A percentile compares a stretch with the other conserved stretches of the same genome.
Conservation (phyloP, 1,139 yeast species). For the Geotrichum australiense region DNA sequence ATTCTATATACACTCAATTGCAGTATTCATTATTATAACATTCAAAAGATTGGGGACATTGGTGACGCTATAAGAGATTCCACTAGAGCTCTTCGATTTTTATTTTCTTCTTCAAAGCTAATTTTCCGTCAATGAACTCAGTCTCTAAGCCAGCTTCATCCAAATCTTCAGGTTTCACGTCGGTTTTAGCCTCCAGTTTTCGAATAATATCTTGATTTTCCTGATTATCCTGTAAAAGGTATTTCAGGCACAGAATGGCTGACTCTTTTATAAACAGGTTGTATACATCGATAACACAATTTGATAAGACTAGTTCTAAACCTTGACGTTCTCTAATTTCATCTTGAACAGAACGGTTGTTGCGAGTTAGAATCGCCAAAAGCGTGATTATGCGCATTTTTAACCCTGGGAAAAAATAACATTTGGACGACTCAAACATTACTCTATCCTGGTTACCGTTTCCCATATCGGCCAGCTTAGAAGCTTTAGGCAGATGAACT, state of each 20-base stretch:
- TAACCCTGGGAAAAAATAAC: conserved; percentile 26
- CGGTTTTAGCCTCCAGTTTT: conserved; percentile 49
- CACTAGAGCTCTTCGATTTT: conserved; percentile 4
- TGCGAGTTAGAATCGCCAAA: conserved; percentile 36
- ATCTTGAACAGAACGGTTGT: conserved; percentile 57
- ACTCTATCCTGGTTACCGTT: conserved; percentile 1
- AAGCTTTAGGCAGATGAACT: conserved; percentile 24
- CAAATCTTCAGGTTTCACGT: conserved; percentile 44
- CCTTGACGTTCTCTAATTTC: conserved; percentile 59
- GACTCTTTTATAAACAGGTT: conserved; percentile 86
- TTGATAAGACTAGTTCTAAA: conserved; percentile 63
- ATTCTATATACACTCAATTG: no score
- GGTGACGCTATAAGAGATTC: no score
- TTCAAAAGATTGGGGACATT: no score
- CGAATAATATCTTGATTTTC: conserved; percentile 73
- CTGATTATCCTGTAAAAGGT: conserved; percentile 53
- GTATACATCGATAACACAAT: conserved; percentile 77
- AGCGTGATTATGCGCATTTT: conserved; percentile 28
- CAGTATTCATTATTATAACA: no score
- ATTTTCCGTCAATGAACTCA: conserved; percentile 49
- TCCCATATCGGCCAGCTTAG: conserved; percentile 23
- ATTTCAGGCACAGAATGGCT: conserved; percentile 69
- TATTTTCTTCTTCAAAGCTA: conserved; percentile 34
- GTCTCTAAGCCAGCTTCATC: conserved; percentile 56
- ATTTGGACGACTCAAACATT: conserved; percentile 4